These are phyloP conservation scores for Hanseniaspora vineae DNA, from an alignment of 805 yeast species.

Conservation along the genomic window DNA sequence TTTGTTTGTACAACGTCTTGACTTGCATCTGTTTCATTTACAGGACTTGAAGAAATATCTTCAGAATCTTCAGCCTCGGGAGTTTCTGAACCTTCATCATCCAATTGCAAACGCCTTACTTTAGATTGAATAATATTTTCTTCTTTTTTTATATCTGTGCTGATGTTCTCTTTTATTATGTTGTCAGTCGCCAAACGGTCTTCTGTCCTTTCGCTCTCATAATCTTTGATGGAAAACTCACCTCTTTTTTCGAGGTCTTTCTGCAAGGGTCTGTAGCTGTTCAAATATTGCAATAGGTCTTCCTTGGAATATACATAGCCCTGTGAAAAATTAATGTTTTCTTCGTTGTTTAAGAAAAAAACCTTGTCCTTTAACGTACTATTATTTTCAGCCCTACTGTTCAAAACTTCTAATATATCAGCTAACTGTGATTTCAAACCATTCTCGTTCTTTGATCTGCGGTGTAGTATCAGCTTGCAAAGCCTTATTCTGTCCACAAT, in stretches of 20 bases:
- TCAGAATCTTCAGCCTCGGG: too few relatives aligned
- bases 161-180: too few relatives aligned
- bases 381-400: neutral
- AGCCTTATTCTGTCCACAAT: neutral
- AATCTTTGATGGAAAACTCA: too few relatives aligned
- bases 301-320: neutral
- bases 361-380: neutral
- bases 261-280: conserved; percentile 1
- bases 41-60: too few relatives aligned
- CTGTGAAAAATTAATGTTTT: neutral
- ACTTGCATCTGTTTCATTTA: too few relatives aligned
- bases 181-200: too few relatives aligned
- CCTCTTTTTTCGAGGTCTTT: neutral
- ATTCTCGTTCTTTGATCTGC: neutral
- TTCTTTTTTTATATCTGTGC: too few relatives aligned
- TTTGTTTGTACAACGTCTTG: too few relatives aligned
- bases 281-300: conserved; percentile 2
- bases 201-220: too few relatives aligned
- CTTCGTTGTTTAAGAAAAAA: conserved; percentile 2
- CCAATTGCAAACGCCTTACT: too few relatives aligned
- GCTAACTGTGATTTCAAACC: neutral
- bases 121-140: too few relatives aligned
- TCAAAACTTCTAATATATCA: neutral
- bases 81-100: too few relatives aligned
- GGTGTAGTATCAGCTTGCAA: neutral